Base-by-base conservation (phyloP, 2,329 filamentous ascomycete species). In the Cadophora malorum region DNA sequence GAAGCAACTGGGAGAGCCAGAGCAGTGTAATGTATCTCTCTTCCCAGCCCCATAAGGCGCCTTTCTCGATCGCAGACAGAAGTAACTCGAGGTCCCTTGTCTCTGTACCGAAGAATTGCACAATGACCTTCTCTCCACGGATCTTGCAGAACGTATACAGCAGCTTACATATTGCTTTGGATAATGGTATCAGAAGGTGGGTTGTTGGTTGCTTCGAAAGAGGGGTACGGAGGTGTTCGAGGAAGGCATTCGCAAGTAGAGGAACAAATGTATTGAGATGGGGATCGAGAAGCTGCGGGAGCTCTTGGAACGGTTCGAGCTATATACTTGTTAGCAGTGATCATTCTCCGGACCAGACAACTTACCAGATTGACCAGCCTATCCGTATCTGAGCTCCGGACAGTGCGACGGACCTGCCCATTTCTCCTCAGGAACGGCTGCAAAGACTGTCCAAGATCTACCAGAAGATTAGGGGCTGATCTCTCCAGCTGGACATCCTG, bases 71-170 rank as follows among this genome's bases (percentile, higher is more conserved):
- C 19, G 91, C 90, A 1, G 85, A 84, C 9, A 97, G 83, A 69
- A 99, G 84, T 0, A 91, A 85, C 77, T 97, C 94, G 16, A 99
- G 86, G 75, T 94, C 91, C 75, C 87, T 90, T 1, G 94, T 91
- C 78, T 98, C 96, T 71, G 96, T 97, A 77, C 92, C 95, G 72
- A 99, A 83, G 76, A 98, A 97, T 52, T 93, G 88, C 63, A 94
- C 89, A 73, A 99, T 90, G 63, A 99, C 91, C 79, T 98, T 98
- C 77, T 96, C 90, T 28, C 96, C 95, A 64, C 96, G 88, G 62
- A 98, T 91, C 80, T 99, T 99, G 84, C 94, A 97, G 69, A 99
- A 91, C 0, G 90, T 91, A 78, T 98, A 98, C 45, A 99, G 79
- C 1, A 98, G 83, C 70, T 86, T 88, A 78, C 91, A 93, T 65